Evolutionary conservation across 2,329 filamentous ascomycete species (phyloP), one percentile per base, ranked within the genome.

Genomic region (Rosellinia necatrix): DNA sequence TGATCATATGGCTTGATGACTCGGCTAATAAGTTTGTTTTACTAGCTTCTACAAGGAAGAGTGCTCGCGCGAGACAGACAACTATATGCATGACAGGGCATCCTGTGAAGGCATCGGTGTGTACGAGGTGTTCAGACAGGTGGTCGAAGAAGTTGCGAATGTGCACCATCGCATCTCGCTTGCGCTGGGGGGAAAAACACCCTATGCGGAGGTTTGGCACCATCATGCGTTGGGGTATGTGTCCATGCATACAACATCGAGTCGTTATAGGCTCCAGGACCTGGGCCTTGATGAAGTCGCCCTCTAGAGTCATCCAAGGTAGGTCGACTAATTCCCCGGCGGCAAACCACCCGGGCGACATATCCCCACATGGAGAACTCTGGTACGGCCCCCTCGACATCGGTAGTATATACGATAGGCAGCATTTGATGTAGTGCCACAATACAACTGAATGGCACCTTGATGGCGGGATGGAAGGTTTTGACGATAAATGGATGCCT

Each of bases 31-130:
- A 32, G 17, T 4, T 2, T 13, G 17, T 2, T 13, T 35, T 17
- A 24, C 9, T 12, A 71, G 65, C 0, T 70, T 70, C 50, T 69
- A 70, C 8, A 70, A 70, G 13, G 68, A 70, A 40, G 66, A 70
- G 29, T 49, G 55, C 38, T 64, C 55, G 0, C 52, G 61, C 2
- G 68, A 70, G 15, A 55, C 35, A 3, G 43, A 60, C 10, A 70
- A 68, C 34, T 70, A 69, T 17, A 59, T 70, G 6, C 62, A 63
- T 25, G 60, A 54, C 15, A 59, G 60, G 38, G 63, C 66, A 7
- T 15, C 6, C n/a, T 65, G 63, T 15, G 59, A 64, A 43, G 49
- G 27, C 9, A 53, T 48, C n/a, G 34, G 50, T 30, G 47, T 42
- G 6, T 43, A 42, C 4, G 46, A 35, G 2, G 46, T 63, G 8